Base-by-base conservation (phyloP, 805 yeast species). In the Sugiyamaella marilandica region DNA sequence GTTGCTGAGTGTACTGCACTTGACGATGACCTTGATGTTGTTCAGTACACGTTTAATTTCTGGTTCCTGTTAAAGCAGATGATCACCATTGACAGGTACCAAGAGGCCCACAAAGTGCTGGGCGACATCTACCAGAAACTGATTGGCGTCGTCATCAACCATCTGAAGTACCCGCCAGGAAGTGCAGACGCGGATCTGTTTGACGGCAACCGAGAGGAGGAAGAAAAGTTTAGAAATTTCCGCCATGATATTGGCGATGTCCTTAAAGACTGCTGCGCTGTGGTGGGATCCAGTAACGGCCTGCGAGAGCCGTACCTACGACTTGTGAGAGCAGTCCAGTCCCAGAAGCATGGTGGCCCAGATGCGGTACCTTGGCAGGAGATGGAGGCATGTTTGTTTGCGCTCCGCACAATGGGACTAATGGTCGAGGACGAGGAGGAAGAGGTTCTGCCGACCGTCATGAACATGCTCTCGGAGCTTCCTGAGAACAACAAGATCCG, bases 211-310 rank as follows among this genome's bases (percentile, higher is more conserved):
- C 76, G 74, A 59, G 97, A 89, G 65, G 85, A 81, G 51, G 96
- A 90, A 65, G 99, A 95, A 65, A 87, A 89, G 68, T 94, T 94
- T 67, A 83, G 87, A 63, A 95, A 89, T 54, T 94, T 92, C 70
- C 78, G 99, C 63, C 94, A 94, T 69, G 96, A 89, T 52, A 87
- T 94, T 87, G 98, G 98, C 36, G 98, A 94, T 67, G 96, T 92
- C n/a, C 72, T 94, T 56, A 95, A 95, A 65, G 96, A 90, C 65
- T 90, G 98, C 72, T 87, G 97, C 61, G 87, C 87, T 1, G 92
- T 94, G 2, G 82, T 88, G 41, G 98, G 98, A 1, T 76, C 95
- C 2, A 70, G 79, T 9, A 73, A 70, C 39, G 89, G 96, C 0
- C 73, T 94, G 34, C 68, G 71, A 19, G 83, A 87, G 50, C 95